A percentile compares a stretch with the other conserved stretches of the same genome.
Conservation (phyloP, 331 rosid genomes). For the Quercus phellos region DNA sequence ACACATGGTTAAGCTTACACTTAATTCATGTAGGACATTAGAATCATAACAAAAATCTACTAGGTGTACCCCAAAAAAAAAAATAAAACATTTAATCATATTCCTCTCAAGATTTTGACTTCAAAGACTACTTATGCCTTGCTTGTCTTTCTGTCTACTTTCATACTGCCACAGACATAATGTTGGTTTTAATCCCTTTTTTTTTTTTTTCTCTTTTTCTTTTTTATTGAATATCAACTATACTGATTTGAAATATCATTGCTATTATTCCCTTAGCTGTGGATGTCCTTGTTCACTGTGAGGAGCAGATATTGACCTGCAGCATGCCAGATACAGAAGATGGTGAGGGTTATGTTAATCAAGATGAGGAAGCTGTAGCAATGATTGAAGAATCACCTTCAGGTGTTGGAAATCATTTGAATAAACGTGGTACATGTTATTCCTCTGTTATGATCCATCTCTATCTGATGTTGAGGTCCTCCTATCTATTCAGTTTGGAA, state of each 20-base stretch:
- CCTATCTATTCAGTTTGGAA: not conserved
- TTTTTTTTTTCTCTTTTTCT: too few species aligned
- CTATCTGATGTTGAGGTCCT: not conserved
- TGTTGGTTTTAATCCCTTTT: not conserved
- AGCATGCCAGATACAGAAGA: slow-evolving; percentile 29
- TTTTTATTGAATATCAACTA: not conserved
- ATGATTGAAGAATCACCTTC: slow-evolving; percentile 32
- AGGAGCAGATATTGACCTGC: slow-evolving; percentile 31
- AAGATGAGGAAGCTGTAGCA: slow-evolving; percentile 31
- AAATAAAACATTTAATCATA: too few species aligned
- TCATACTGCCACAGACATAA: not conserved
- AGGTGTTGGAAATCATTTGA: slow-evolving; percentile 2
- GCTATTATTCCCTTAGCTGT: slow-evolving; percentile 15
- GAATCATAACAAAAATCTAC: too few species aligned
- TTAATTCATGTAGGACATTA: too few species aligned
- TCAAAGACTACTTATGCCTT: too few species aligned
- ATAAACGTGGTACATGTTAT: not conserved
- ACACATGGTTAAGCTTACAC: too few species aligned
- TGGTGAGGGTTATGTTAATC: slow-evolving; percentile 20
- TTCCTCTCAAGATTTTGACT: too few species aligned
- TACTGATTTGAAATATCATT: slow-evolving; percentile 24
- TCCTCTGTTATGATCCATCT: not conserved
- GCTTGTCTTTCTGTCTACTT: not conserved
- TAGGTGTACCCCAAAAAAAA: too few species aligned
- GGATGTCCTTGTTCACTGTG: slow-evolving; percentile 17